phyloP scores from a whole-genome alignment of 164 flowering plant species.

The Annona squamosa region DNA sequence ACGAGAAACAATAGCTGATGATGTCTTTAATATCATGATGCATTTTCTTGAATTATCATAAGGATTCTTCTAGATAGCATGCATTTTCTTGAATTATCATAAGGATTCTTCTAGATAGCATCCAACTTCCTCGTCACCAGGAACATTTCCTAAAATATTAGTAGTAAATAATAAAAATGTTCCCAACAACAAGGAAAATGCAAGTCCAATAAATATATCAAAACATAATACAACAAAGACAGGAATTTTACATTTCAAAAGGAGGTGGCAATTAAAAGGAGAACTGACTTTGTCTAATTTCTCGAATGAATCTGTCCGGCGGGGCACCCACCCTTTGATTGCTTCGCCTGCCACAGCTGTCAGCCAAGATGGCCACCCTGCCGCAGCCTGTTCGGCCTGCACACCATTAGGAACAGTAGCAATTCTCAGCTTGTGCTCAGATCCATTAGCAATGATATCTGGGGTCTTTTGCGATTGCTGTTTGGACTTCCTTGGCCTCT shows the following conservation, averaged over 20 bases:
- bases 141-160: no score
- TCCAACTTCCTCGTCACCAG: no score
- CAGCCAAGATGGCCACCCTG: conserved; percentile 37
- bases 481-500: not conserved
- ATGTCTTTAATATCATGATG: no score
- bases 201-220: not conserved
- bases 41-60: no score
- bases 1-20: no score
- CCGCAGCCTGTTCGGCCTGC: conserved; percentile 17
- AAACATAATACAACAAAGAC: not conserved
- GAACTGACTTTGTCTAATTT: conserved; percentile 32
- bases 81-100: no score
- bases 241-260: not conserved
- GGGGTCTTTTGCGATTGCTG: conserved; percentile 21
- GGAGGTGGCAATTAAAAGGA: not conserved
- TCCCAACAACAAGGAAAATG: not conserved
- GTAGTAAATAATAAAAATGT: no score
- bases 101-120: no score
- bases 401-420: conserved; percentile 19
- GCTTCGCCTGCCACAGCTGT: conserved; percentile 32
- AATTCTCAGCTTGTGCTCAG: conserved; percentile 15
- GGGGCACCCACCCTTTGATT: conserved; percentile 33
- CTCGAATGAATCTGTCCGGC: conserved; percentile 33
- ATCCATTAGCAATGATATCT: conserved; percentile 15
- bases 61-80: no score